Conservation (phyloP, 2,329 filamentous ascomycete species). For the Helotiales sp. region DNA sequence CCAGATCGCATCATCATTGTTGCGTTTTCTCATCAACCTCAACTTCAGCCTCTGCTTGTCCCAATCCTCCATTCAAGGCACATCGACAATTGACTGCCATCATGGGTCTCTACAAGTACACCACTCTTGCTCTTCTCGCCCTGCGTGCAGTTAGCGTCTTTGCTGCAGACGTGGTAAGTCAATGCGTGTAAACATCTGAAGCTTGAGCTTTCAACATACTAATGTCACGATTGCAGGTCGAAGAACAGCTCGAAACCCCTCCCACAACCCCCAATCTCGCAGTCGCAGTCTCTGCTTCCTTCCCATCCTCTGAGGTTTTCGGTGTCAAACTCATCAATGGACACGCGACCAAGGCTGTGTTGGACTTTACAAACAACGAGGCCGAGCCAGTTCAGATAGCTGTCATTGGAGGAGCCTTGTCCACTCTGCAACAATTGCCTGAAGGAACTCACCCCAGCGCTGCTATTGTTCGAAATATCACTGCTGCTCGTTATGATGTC, state of each 20-base stretch:
- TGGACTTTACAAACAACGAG: slow-evolving; percentile 86
- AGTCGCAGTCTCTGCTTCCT: slow-evolving; percentile 63
- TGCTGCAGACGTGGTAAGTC: slow-evolving; percentile 58
- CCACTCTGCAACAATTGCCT: slow-evolving; percentile 53
- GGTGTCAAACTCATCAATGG: slow-evolving; percentile 96
- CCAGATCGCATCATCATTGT: slow-evolving; percentile 1
- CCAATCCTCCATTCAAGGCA: not conserved
- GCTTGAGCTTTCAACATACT: slow-evolving; percentile 1
- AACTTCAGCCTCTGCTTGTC: not conserved
- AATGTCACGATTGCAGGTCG: slow-evolving; percentile 21
- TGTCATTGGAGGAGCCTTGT: slow-evolving; percentile 75
- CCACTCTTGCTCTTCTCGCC: slow-evolving; percentile 70
- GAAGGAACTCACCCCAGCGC: slow-evolving; percentile 47
- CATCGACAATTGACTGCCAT: slow-evolving; percentile 33
- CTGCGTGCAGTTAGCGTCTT: slow-evolving; percentile 65
- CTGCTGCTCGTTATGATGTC: slow-evolving; percentile 70
- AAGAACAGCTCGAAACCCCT: slow-evolving; percentile 28
- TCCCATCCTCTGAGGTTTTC: slow-evolving; percentile 71
- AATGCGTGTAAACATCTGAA: slow-evolving; percentile 12
- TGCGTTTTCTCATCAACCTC: too few relatives aligned
- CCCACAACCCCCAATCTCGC: slow-evolving; percentile 50
- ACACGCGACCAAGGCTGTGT: slow-evolving; percentile 75
- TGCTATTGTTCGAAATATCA: slow-evolving; percentile 80
- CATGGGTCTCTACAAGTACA: slow-evolving; percentile 75
- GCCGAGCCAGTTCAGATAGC: slow-evolving; percentile 70